Conservation (phyloP, 2,329 filamentous ascomycete genomes). For the Clarireedia sp. region DNA sequence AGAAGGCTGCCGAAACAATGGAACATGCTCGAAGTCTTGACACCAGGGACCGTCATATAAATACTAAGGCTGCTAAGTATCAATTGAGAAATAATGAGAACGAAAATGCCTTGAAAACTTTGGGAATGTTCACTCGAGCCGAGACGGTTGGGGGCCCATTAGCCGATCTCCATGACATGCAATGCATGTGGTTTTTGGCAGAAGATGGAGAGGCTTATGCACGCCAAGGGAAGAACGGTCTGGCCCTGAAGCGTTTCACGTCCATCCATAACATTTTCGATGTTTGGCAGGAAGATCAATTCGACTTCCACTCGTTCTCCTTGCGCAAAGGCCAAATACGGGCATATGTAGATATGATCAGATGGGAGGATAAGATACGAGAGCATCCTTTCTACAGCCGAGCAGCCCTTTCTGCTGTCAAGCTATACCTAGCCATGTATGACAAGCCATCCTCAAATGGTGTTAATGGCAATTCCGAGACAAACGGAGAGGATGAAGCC, state of each 20-base stretch:
- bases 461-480: slow-evolving; percentile 43
- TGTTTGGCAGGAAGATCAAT: slow-evolving; percentile 96
- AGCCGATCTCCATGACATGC: slow-evolving; percentile 92
- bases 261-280: slow-evolving; percentile 89
- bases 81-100: slow-evolving; percentile 88
- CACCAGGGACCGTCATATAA: slow-evolving; percentile 90
- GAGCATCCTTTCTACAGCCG: slow-evolving; percentile 90
- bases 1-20: slow-evolving; percentile 80
- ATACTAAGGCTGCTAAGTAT: slow-evolving; percentile 96
- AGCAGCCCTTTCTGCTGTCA: slow-evolving; percentile 72
- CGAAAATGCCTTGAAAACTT: slow-evolving; percentile 75
- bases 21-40: slow-evolving; percentile 79
- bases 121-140: slow-evolving; percentile 89
- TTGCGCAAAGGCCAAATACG: slow-evolving; percentile 93
- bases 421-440: slow-evolving; percentile 69
- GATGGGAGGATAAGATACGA: slow-evolving; percentile 86
- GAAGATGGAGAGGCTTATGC: slow-evolving; percentile 89
- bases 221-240: slow-evolving; percentile 70
- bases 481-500: slow-evolving; percentile 45
- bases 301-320: slow-evolving; percentile 97
- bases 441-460: slow-evolving; percentile 66
- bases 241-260: slow-evolving; percentile 89
- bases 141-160: slow-evolving; percentile 83
- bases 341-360: slow-evolving; percentile 91
- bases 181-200: slow-evolving; percentile 93